Evolutionary conservation across 2,329 filamentous ascomycete species (phyloP), one percentile per base, ranked within the genome.

Genomic region (Stagonosporopsis cucurbitacearum): DNA sequence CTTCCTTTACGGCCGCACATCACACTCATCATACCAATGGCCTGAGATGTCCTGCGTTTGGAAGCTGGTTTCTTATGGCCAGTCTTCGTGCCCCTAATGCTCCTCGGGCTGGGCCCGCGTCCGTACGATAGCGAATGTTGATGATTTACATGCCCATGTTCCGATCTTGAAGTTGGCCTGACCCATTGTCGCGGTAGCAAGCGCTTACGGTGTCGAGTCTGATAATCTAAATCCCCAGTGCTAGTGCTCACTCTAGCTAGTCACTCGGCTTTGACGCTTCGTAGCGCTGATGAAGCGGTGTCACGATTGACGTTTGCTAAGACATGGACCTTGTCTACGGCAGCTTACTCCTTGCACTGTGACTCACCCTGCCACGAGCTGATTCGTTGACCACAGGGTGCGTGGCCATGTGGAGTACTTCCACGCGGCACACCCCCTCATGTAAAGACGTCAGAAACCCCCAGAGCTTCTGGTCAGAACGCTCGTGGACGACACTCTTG

Each of bases 61-160:
- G 42, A 43, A 52, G 32, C 37, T 44, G 48, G 43, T 57, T 52
- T 52, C 48, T 52, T 51, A 48, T 48, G 54, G 54, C 37, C 54
- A 15, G 47, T 37, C 54, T 57, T 57, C 32, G 13, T 52, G 25
- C 48, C 47, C 45, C 44, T 57, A 57, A 57, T 57, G 48, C 54
- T 57, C 53, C 52, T 46, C 26, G 47, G 53, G 53, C 53, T 56
- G 53, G 36, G 53, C 53, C 53, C 53, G 25, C 40, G 19, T 7
- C 41, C 42, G n/a, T 22, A 55, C 17, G 47, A 50, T 47, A 56
- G 46, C 47, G 12, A 55, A 50, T 54, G 39, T 42, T 32, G 42
- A 56, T 30, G 53, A 50, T 44, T 45, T 26, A 30, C 13, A 20
- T 49, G 40, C 22, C 43, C 22, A 6, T 19, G 4, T 17, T 26